These are phyloP conservation scores for Crithidia thermophila DNA, from an alignment of 208 protist genomes.

Conservation along the genomic window DNA sequence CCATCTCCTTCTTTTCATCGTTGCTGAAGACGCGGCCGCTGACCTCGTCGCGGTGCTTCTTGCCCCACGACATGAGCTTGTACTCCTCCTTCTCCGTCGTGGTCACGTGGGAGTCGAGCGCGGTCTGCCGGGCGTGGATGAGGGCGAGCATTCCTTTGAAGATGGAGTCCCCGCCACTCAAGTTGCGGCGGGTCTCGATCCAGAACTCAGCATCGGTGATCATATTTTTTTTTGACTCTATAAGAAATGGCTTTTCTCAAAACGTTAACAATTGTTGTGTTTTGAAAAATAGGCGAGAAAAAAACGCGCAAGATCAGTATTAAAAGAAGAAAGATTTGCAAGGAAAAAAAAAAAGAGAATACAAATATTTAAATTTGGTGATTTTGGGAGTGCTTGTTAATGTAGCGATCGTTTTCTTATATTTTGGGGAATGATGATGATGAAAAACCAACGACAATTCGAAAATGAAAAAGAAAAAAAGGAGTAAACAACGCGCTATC, in stretches of 20 bases:
- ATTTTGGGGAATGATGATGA: no score
- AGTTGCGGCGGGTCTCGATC: slow-evolving; percentile 65
- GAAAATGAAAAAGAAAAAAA: slow-evolving; percentile 3
- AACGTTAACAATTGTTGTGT: no score
- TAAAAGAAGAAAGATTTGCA: background rate
- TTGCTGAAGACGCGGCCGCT: slow-evolving; percentile 32
- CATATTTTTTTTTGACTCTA: no score
- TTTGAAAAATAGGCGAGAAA: background rate
- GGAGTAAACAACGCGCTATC: background rate
- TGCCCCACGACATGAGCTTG: slow-evolving; percentile 28
- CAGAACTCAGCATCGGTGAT: slow-evolving; percentile 90
- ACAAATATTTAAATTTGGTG: no score
- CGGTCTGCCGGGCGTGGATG: slow-evolving; percentile 61
- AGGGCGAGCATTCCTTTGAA: slow-evolving; percentile 72
- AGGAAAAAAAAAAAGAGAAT: slow-evolving; percentile 18
- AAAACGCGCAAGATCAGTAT: background rate
- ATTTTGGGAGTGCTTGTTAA: no score
- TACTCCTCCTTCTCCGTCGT: slow-evolving; percentile 44
- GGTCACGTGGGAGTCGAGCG: slow-evolving; percentile 48
- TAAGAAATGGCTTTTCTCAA: no score
- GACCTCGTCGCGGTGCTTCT: slow-evolving; percentile 37
- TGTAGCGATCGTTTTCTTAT: no score
- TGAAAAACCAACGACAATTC: no score
- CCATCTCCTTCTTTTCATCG: slow-evolving; percentile 38
- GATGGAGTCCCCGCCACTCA: slow-evolving; percentile 60